phyloP scores from a whole-genome alignment of 2,329 filamentous ascomycete genomes.

The Chaetomiaceae sp. region DNA sequence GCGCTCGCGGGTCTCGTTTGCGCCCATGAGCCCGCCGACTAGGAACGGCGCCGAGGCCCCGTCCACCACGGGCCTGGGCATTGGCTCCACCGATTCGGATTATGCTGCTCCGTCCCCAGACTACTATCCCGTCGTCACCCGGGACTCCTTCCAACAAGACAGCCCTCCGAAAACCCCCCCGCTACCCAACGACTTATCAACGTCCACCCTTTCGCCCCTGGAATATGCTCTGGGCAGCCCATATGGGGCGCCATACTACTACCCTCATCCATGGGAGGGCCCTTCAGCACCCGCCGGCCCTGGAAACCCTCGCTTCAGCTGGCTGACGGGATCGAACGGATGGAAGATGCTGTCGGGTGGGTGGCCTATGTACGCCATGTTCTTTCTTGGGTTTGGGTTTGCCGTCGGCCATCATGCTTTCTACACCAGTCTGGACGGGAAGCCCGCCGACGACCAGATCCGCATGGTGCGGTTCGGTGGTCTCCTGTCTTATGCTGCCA shows the following conservation, averaged over 20 bases:
- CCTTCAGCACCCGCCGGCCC: neutral
- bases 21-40: neutral
- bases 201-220: neutral
- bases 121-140: neutral
- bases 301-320: neutral
- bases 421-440: conserved; percentile 19
- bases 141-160: conserved; percentile 8
- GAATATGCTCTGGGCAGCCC: neutral
- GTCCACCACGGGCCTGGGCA: conserved; percentile 12
- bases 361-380: conserved; percentile 23
- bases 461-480: conserved; percentile 24
- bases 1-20: neutral
- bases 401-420: conserved; percentile 24
- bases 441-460: conserved; percentile 25
- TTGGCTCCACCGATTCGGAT: neutral
- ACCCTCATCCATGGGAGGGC: conserved; percentile 1
- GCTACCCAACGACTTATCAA: neutral
- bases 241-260: conserved; percentile 3
- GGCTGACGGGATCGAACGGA: neutral
- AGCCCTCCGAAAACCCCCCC: neutral
- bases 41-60: neutral
- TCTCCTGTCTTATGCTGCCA: conserved; percentile 22
- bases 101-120: neutral
- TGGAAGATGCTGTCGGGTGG: conserved; percentile 16
- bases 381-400: conserved; percentile 20